Conservation (phyloP, 1,284 basidiomycete species). For the Leccinum subrobustum region DNA sequence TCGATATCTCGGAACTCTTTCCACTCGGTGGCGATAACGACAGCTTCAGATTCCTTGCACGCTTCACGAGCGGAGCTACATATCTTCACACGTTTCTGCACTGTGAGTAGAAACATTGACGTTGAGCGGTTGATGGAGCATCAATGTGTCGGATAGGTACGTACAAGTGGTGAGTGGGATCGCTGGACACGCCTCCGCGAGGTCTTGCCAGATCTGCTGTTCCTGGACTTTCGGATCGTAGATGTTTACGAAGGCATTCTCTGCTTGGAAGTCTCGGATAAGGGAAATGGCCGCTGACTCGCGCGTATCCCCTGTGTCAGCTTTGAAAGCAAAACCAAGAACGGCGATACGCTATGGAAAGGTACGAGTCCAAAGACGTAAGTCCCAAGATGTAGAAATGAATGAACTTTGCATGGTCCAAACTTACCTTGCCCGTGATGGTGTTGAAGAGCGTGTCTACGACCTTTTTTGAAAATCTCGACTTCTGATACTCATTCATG, state of each 20-base stretch:
- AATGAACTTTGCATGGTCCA: not conserved
- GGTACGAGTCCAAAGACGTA: conserved; percentile 1
- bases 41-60: conserved; percentile 86
- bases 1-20: conserved; percentile 92
- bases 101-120: conserved; percentile 38
- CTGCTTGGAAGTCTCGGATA: conserved; percentile 89
- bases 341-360: conserved; percentile 83
- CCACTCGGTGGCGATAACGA: conserved; percentile 95
- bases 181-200: conserved; percentile 63
- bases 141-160: conserved; percentile 32
- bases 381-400: not conserved
- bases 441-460: conserved; percentile 98
- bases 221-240: conserved; percentile 90
- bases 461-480: conserved; percentile 84
- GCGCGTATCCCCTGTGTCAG: conserved; percentile 95
- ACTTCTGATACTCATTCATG: conserved; percentile 97
- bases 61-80: conserved; percentile 79
- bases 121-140: not conserved
- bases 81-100: conserved; percentile 88
- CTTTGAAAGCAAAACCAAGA: conserved; percentile 96
- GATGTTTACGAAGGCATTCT: conserved; percentile 83
- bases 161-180: conserved; percentile 57
- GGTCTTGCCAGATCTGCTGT: conserved; percentile 74
- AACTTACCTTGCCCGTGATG: conserved; percentile 84
- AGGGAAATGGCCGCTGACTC: conserved; percentile 97